Evolutionary conservation across 2,329 filamentous ascomycete genomes (phyloP).

Genomic region (Akanthomyces uredinophilus): DNA sequence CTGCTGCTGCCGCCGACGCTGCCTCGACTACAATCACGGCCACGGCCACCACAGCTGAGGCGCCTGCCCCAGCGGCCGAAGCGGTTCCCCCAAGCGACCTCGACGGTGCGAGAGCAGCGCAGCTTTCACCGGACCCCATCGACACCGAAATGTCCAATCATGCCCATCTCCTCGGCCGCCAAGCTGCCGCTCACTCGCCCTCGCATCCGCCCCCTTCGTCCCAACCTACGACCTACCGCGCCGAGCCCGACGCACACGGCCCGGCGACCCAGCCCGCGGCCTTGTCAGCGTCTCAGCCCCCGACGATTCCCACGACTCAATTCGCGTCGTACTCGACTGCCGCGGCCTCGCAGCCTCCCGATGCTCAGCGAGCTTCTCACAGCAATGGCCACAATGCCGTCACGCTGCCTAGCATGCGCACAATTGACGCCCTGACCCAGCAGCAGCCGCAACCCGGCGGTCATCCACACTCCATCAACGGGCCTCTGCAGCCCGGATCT

Average conservation of each 20-base stretch:
- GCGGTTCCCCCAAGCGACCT: neutral
- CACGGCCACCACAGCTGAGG: neutral
- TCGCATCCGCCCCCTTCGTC: slow-evolving; percentile 11
- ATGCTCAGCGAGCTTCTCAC: slow-evolving; percentile 15
- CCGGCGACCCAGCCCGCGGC: slow-evolving; percentile 20
- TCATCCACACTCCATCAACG: slow-evolving; percentile 23
- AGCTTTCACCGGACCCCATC: slow-evolving; percentile 12
- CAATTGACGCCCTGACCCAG: slow-evolving; percentile 32
- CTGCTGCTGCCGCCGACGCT: neutral
- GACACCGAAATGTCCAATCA: slow-evolving; percentile 31
- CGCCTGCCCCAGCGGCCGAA: neutral
- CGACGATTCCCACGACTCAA: slow-evolving; percentile 4
- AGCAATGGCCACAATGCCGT: slow-evolving; percentile 27
- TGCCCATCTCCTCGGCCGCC: slow-evolving; percentile 14
- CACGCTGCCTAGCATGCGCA: slow-evolving; percentile 38
- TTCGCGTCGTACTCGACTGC: neutral
- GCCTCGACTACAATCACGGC: neutral
- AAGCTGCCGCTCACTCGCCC: neutral
- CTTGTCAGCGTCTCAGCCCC: slow-evolving; percentile 16
- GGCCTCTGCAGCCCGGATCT: slow-evolving; percentile 25
- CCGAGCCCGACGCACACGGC: slow-evolving; percentile 14
- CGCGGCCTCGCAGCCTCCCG: neutral
- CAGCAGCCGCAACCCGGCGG: slow-evolving; percentile 15
- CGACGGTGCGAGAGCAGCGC: neutral
- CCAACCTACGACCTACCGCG: neutral